Evolutionary conservation across 176 grass and related monocot genomes (phyloP).

Genomic region (Bolboschoenus planiculmis): DNA sequence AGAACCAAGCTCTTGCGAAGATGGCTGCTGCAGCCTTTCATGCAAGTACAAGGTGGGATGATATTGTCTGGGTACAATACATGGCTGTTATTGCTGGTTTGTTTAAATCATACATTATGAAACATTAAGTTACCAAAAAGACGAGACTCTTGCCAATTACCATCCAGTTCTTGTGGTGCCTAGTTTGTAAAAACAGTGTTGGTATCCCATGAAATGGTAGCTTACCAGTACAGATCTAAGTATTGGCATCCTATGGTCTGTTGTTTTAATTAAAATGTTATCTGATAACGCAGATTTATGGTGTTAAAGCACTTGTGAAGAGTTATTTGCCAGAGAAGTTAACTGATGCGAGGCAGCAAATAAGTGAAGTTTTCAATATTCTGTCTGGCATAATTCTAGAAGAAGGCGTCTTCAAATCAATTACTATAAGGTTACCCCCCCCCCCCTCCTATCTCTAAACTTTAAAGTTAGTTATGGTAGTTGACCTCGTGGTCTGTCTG

Average conservation of each 20-base stretch:
- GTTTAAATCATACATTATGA: not conserved
- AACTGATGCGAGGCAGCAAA: constrained; percentile 23
- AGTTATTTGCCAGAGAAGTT: constrained; percentile 54
- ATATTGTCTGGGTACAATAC: not conserved
- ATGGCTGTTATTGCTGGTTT: not conserved
- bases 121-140: not conserved
- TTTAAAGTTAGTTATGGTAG: constrained; percentile 7
- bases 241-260: not conserved
- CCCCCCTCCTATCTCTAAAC: not conserved
- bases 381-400: constrained; percentile 58
- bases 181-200: not conserved
- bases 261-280: constrained; percentile 19
- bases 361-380: constrained; percentile 53
- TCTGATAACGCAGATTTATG: constrained; percentile 65
- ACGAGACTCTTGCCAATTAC: not conserved
- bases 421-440: constrained; percentile 43
- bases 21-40: constrained; percentile 50
- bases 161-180: not conserved
- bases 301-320: constrained; percentile 75
- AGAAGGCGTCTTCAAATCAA: constrained; percentile 47
- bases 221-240: not conserved
- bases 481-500: constrained; percentile 11
- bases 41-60: constrained; percentile 78
- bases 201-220: not conserved
- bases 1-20: constrained; percentile 31